Evolutionary conservation across 345 rosid genomes (phyloP).

Genomic region (Melaleuca quinquenervia): DNA sequence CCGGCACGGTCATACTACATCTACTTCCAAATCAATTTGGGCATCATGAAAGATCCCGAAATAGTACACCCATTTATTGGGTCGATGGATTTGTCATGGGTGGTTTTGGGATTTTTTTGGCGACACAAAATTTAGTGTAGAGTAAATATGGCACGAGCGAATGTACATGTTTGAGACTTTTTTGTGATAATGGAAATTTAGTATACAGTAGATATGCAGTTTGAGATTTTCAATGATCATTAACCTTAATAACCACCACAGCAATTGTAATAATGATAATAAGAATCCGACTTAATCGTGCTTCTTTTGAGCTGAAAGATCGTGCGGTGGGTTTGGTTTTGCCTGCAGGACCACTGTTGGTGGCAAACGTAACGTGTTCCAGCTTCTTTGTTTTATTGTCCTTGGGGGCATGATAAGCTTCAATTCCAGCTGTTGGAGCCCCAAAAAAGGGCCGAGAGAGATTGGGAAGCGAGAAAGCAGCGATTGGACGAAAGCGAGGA

Average conservation of each 20-base stretch:
- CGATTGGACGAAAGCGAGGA: neutral
- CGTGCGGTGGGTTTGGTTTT: neutral
- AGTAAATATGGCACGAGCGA: neutral
- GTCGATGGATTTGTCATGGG: neutral
- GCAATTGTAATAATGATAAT: neutral
- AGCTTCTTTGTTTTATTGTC: neutral
- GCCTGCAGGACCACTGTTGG: neutral
- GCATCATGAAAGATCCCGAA: rapidly evolving
- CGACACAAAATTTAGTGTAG: neutral
- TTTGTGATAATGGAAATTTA: neutral
- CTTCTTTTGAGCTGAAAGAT: neutral
- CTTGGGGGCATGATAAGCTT: neutral
- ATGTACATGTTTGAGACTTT: rapidly evolving
- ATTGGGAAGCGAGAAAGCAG: neutral
- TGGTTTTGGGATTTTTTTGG: neutral
- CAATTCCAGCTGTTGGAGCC: neutral
- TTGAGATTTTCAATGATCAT: neutral
- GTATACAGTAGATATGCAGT: neutral
- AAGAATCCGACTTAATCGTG: neutral
- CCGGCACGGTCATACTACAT: rapidly evolving
- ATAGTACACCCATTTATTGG: neutral
- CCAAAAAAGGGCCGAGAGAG: neutral
- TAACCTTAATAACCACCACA: neutral
- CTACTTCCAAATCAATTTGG: neutral
- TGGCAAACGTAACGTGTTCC: neutral